Evolutionary conservation across 2,329 filamentous ascomycete genomes (phyloP), one percentile per base, ranked within the genome.

Genomic region (Phyllosticta capitalensis): DNA sequence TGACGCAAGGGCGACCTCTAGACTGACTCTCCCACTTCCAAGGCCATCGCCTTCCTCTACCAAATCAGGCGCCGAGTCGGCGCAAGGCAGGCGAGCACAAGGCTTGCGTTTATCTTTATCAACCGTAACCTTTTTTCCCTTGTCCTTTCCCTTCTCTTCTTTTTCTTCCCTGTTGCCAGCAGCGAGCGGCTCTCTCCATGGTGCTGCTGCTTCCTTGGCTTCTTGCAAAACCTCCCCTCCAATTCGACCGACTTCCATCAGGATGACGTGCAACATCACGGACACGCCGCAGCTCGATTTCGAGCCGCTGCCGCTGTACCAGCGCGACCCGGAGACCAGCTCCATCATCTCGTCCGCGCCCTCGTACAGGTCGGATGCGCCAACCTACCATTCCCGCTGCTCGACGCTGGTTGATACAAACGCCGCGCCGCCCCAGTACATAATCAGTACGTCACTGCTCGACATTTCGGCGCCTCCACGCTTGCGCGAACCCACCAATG

Each of bases 281-380:
- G 63, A 63, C 61, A 65, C 65, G 2, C 67, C 67, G 49, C n/a
- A n/a, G 20, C 61, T 63, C 61, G 61, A 64, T 55, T 52, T 64
- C 9, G 69, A 71, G 59, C 66, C 66, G 17, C 67, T 71, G 24
- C 69, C 70, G 5, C 65, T 70, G 50, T 72, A 70, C 58, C 65
- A 62, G 12, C 45, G 33, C 33, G 85, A 88, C 68, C 83, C 86
- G 61, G 85, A 88, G 66, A 86, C 85, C 21, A 79, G 82, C 6
- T 88, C 86, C 9, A 81, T 88, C 62, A 83, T 78, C 65, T 88
- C 85, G 19, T 80, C 80, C 7, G 84, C 85, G n/a, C 85, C 85
- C 49, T 88, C 85, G 9, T 88, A 88, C 69, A 52, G 45, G 17
- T 88, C 85, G 58, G 84, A 86, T 57, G 81, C 79, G 1, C 85